Percentiles rank a stretch among this genome's conserved stretches.
phyloP scores from a whole-genome alignment of 768 basidiomycete species.

The Piloderma croceum region DNA sequence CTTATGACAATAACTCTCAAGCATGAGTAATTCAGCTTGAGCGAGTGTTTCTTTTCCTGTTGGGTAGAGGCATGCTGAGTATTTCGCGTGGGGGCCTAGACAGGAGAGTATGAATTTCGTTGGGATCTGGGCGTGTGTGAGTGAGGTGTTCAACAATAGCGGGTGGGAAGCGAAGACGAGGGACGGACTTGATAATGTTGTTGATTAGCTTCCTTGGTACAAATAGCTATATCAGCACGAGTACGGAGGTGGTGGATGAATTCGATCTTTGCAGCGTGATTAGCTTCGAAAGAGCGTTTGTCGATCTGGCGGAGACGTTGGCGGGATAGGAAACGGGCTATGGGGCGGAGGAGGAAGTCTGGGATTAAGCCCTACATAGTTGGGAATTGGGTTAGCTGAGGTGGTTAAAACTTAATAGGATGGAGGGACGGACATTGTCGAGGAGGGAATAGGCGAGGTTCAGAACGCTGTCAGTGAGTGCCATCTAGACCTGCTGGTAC shows the following conservation, averaged over 20 bases:
- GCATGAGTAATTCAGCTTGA: slow-evolving; percentile 60
- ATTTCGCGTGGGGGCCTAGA: slow-evolving; percentile 60
- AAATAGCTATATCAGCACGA: slow-evolving; percentile 49
- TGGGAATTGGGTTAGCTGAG: no score
- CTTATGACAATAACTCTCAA: slow-evolving; percentile 62
- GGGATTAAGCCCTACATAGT: slow-evolving; percentile 58
- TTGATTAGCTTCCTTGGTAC: slow-evolving; percentile 64
- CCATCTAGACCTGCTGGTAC: no score
- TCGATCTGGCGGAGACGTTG: slow-evolving; percentile 58
- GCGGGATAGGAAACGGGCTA: slow-evolving; percentile 43
- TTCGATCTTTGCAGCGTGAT: slow-evolving; percentile 61
- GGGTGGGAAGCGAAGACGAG: not conserved
- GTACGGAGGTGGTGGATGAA: slow-evolving; percentile 54
- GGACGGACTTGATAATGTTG: slow-evolving; percentile 65
- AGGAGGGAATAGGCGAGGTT: no score
- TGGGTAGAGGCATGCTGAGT: slow-evolving; percentile 61
- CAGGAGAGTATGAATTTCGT: slow-evolving; percentile 62
- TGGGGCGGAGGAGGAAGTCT: slow-evolving; percentile 46
- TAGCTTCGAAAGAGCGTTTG: slow-evolving; percentile 50
- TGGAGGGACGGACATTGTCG: not conserved
- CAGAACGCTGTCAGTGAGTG: no score
- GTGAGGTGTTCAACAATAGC: not conserved
- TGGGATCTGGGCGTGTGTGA: slow-evolving; percentile 36
- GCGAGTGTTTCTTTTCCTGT: slow-evolving; percentile 53
- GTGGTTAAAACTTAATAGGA: not conserved